Percentiles rank a stretch among this genome's conserved stretches.
Evolutionary conservation across 2,329 filamentous ascomycete species (phyloP).

Genomic region (Basipetospora chlamydospora): DNA sequence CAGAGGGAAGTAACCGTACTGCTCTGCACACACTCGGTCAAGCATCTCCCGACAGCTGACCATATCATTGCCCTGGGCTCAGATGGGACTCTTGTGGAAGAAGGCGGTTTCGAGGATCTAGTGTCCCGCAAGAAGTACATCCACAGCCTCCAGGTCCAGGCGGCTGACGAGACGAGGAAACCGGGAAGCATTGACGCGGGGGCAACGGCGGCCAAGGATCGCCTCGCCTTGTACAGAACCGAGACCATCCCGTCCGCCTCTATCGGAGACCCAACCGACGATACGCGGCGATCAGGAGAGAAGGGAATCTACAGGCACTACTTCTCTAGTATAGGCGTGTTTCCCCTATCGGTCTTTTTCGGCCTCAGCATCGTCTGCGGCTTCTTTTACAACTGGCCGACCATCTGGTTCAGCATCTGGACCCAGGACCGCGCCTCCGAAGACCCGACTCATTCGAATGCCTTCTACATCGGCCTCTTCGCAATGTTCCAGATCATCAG

Average conservation of each 20-base stretch:
- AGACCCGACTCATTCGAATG: conserved; percentile 9
- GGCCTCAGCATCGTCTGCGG: conserved; percentile 12
- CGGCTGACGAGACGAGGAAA: not conserved
- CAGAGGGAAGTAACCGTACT: conserved; percentile 24
- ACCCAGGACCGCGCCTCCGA: conserved; percentile 13
- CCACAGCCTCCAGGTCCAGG: conserved; percentile 20
- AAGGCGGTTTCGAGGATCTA: conserved; percentile 17
- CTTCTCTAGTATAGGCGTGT: conserved; percentile 11
- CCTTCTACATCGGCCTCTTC: conserved; percentile 19
- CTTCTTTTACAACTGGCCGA: conserved; percentile 15
- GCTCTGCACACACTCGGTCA: conserved; percentile 19
- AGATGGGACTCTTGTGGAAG: conserved; percentile 26
- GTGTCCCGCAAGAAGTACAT: conserved; percentile 22
- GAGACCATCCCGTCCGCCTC: conserved; percentile 1
- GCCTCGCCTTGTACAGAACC: too few relatives aligned
- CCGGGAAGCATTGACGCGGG: not conserved
- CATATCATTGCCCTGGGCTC: conserved; percentile 30
- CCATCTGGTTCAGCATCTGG: conserved; percentile 27
- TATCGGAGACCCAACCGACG: conserved; percentile 7
- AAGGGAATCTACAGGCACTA: conserved; percentile 21
- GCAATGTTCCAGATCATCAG: conserved; percentile 11
- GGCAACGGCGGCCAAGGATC: too few relatives aligned
- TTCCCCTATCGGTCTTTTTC: conserved; percentile 9
- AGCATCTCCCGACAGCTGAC: conserved; percentile 22
- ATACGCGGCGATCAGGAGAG: conserved; percentile 18